phyloP scores from a whole-genome alignment of 805 yeast genomes.

The Wickerhamomyces bisporus region DNA sequence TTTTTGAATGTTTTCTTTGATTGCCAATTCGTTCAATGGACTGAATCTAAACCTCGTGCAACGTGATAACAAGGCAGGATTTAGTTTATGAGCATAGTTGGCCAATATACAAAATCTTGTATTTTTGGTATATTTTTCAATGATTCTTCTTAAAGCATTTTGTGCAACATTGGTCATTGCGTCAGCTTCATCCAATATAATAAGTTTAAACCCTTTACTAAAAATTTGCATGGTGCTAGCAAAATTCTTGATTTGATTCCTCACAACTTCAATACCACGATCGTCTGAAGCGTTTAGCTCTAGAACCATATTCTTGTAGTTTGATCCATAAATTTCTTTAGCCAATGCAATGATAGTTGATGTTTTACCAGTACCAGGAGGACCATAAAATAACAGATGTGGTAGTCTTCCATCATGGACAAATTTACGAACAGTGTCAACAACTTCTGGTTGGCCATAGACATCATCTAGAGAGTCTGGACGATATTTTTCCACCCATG shows the following conservation, averaged over 20 bases:
- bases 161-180: slow-evolving; percentile 90
- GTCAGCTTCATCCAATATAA: slow-evolving; percentile 94
- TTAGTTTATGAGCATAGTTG: slow-evolving; percentile 90
- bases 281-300: slow-evolving; percentile 97
- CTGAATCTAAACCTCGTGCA: slow-evolving; percentile 93
- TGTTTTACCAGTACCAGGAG: slow-evolving; percentile 93
- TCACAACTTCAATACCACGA: slow-evolving; percentile 96
- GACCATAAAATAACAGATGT: slow-evolving; percentile 90
- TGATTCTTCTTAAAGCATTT: slow-evolving; percentile 70
- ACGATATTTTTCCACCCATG: slow-evolving; percentile 88
- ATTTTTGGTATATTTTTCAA: slow-evolving; percentile 89
- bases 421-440: slow-evolving; percentile 78
- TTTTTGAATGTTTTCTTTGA: slow-evolving; percentile 57
- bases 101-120: slow-evolving; percentile 96
- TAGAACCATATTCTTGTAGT: slow-evolving; percentile 81
- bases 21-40: slow-evolving; percentile 68
- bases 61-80: slow-evolving; percentile 90
- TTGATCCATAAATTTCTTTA: slow-evolving; percentile 77
- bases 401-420: slow-evolving; percentile 82
- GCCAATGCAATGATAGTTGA: slow-evolving; percentile 87
- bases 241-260: slow-evolving; percentile 94
- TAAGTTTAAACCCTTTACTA: slow-evolving; percentile 76
- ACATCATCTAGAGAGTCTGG: slow-evolving; percentile 82
- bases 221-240: slow-evolving; percentile 95
- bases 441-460: slow-evolving; percentile 85